These are phyloP conservation scores for Fragilaria crotonensis DNA, from an alignment of 108 stramenopile genomes.

Conservation along the genomic window DNA sequence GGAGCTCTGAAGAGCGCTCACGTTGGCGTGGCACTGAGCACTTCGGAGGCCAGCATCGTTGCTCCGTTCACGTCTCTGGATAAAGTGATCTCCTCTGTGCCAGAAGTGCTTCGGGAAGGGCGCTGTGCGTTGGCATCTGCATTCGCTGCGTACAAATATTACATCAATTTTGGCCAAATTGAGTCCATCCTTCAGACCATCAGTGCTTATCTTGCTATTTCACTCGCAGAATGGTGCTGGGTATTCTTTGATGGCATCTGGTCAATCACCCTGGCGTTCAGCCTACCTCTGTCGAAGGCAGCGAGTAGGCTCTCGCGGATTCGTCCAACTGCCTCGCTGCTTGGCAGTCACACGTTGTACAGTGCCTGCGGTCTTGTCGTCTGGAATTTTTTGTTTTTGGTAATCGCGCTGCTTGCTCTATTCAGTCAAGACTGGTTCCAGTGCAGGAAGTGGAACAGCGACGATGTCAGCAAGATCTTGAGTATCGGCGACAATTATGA, in stretches of 20 bases:
- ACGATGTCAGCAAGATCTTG: slow-evolving; percentile 25
- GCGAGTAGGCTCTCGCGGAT: slow-evolving; percentile 32
- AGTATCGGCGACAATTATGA: slow-evolving; percentile 52
- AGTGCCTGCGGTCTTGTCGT: slow-evolving; percentile 37
- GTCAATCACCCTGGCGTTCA: slow-evolving; percentile 49
- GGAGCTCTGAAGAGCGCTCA: slow-evolving; percentile 94
- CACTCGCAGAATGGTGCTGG: slow-evolving; percentile 56
- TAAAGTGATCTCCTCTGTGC: slow-evolving; percentile 74
- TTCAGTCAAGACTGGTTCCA: slow-evolving; percentile 50
- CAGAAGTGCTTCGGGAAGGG: slow-evolving; percentile 90
- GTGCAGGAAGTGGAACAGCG: slow-evolving; percentile 50
- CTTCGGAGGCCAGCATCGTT: slow-evolving; percentile 94
- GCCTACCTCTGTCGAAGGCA: slow-evolving; percentile 41
- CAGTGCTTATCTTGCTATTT: slow-evolving; percentile 39
- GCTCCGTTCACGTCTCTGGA: slow-evolving; percentile 94
- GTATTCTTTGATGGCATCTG: slow-evolving; percentile 58
- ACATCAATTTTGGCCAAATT: slow-evolving; percentile 76
- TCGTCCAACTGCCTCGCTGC: slow-evolving; percentile 60
- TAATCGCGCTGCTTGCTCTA: slow-evolving; percentile 33
- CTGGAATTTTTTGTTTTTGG: slow-evolving; percentile 43
- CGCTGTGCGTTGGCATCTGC: slow-evolving; percentile 92
- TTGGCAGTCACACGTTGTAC: slow-evolving; percentile 45
- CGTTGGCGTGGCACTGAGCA: slow-evolving; percentile 94
- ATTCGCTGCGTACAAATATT: slow-evolving; percentile 89
- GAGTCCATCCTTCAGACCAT: slow-evolving; percentile 45